Evolutionary conservation across 305 asterid genomes (phyloP), one percentile per base, ranked within the genome.

Genomic region (Salvia sclarea): DNA sequence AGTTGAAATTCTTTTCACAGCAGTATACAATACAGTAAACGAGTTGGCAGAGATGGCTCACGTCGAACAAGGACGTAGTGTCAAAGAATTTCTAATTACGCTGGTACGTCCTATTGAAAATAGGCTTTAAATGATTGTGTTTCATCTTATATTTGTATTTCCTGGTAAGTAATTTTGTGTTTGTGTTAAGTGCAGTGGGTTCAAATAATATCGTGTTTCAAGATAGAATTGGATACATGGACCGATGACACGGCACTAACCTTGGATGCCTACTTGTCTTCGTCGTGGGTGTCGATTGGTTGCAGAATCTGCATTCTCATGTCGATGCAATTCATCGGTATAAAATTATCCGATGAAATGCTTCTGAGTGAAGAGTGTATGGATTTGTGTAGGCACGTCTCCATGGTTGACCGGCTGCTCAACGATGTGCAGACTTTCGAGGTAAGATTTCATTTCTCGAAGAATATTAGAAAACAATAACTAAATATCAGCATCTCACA

Each of bases 341-440:
- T 68, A 24, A 53, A 71, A 22, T 10, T 84, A 28, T 60, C 85
- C 0, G 66, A 82, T 3, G 81, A 82, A 16, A 57, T 74, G 35
- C 5, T 76, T n/a, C 3, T 35, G 1, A 74, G 82, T 41, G 58
- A 60, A 31, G 87, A 82, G 68, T 73, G 78, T 59, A 16, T 12
- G 40, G 67, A 21, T 16, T 24, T 84, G 30, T 75, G 75, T 62
- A 52, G 40, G 70, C 82, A 77, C 45, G 69, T 61, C 20, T 56
- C 76, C 8, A 30, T 12, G 20, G 70, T 73, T 1, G 47, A 28
- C 11, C 70, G 89, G 16, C 82, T 84, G 55, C 80, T 78, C 43
- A 84, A 84, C 38, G 89, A 82, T 55, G 49, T 84, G 55, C 78
- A 52, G 44, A 73, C 85, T 1, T 76, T 33, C 1, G 43, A 82